Conservation (phyloP, 768 basidiomycete species). For the Erythrobasidium yunnanense region DNA sequence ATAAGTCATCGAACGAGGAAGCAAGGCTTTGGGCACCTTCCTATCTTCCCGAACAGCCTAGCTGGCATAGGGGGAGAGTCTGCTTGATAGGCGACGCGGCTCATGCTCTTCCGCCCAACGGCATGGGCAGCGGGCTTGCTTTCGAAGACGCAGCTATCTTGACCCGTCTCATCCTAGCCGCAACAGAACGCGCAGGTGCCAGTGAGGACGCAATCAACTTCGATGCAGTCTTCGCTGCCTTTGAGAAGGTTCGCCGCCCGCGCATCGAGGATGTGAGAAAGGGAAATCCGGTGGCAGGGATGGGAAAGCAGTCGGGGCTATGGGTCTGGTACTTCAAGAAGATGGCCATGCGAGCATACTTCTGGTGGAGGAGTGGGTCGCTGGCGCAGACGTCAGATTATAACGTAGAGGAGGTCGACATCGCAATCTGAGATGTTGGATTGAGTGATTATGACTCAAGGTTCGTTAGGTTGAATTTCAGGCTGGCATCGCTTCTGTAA, state of each 20-base stretch:
- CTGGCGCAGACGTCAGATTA: not conserved
- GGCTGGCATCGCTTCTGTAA: too few relatives aligned
- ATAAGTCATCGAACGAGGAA: not conserved
- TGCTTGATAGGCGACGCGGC: constrained; percentile 26
- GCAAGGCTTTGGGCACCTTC: constrained; percentile 15
- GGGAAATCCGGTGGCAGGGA: not conserved
- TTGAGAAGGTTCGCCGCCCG: constrained; percentile 32
- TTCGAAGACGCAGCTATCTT: constrained; percentile 26
- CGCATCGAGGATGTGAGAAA: constrained; percentile 28
- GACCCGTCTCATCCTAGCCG: not conserved
- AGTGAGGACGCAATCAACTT: not conserved
- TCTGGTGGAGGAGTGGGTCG: constrained; percentile 25
- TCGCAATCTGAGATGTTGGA: too few relatives aligned
- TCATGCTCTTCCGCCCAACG: constrained; percentile 21
- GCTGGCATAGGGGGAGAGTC: not conserved
- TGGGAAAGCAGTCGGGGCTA: constrained; percentile 26
- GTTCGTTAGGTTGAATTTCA: too few relatives aligned
- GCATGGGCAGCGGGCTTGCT: not conserved
- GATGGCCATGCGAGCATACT: constrained; percentile 35
- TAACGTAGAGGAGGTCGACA: not conserved
- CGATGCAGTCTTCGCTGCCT: constrained; percentile 29
- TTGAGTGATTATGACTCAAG: too few relatives aligned
- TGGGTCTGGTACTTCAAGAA: constrained; percentile 38
- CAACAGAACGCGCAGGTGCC: not conserved
- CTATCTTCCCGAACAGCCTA: constrained; percentile 2